phyloP scores from a whole-genome alignment of 1,284 basidiomycete species.

The Rhodotorula sp. region DNA sequence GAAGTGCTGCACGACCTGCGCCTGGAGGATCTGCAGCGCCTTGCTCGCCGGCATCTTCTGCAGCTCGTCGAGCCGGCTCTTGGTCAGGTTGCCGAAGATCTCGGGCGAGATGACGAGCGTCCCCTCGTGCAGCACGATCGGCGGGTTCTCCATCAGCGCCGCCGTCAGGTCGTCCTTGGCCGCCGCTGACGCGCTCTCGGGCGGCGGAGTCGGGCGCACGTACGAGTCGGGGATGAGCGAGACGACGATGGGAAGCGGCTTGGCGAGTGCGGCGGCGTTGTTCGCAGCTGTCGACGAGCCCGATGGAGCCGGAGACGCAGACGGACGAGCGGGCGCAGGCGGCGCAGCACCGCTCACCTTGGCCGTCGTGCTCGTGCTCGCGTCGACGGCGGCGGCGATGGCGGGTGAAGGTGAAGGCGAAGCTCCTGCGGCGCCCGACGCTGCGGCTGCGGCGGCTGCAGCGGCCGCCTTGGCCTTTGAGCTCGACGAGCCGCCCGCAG shows the following conservation, averaged over 20 bases:
- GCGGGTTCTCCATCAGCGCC: constrained; percentile 58
- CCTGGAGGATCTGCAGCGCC: constrained; percentile 76
- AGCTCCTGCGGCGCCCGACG: background rate
- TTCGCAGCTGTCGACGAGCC: background rate
- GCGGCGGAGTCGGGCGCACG: constrained; percentile 47
- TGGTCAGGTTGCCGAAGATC: constrained; percentile 76
- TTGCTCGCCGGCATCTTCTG: constrained; percentile 79
- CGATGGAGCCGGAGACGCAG: background rate
- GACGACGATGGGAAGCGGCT: constrained; percentile 62
- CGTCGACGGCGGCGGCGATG: background rate
- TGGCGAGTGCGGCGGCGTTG: constrained; percentile 15
- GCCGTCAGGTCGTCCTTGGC: constrained; percentile 48
- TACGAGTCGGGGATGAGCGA: constrained; percentile 58
- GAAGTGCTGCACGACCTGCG: constrained; percentile 77
- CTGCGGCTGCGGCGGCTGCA: background rate
- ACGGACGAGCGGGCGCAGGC: background rate
- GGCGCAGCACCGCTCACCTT: background rate
- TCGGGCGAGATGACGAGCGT: constrained; percentile 78
- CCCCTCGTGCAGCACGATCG: constrained; percentile 79
- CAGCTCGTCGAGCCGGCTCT: constrained; percentile 70
- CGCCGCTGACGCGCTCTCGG: constrained; percentile 35
- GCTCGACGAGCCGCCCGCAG: background rate
- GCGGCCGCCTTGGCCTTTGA: background rate
- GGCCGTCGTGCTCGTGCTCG: background rate
- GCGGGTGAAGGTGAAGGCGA: background rate